Evolutionary conservation across 176 grass and related monocot species (phyloP).

Genomic region (Ensete glaucum): DNA sequence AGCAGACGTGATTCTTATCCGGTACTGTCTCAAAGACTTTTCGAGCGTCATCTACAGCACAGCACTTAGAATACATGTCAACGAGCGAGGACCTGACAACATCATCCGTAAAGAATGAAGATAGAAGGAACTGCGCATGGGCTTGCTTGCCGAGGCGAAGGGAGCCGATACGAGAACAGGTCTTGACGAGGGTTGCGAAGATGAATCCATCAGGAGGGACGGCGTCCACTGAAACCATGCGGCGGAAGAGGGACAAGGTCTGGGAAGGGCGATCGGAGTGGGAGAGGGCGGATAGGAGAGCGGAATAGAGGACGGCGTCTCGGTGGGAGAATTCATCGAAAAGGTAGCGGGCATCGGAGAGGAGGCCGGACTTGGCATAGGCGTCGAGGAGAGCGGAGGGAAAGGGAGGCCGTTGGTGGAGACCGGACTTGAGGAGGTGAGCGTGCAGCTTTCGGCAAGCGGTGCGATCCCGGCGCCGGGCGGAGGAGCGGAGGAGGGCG

Average conservation of each 20-base stretch:
- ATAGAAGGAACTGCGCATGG: slow-evolving; percentile 38
- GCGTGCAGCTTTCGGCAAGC: slow-evolving; percentile 35
- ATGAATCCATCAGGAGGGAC: slow-evolving; percentile 58
- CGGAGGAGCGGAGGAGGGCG: slow-evolving; percentile 29
- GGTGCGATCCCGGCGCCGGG: slow-evolving; percentile 7
- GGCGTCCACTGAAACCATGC: slow-evolving; percentile 40
- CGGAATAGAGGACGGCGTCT: slow-evolving; percentile 55
- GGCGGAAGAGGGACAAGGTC: slow-evolving; percentile 35
- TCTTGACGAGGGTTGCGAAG: slow-evolving; percentile 45
- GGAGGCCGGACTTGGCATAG: slow-evolving; percentile 40
- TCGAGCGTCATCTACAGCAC: slow-evolving; percentile 34
- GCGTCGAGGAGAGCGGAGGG: slow-evolving; percentile 36
- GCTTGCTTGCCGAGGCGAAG: slow-evolving; percentile 59
- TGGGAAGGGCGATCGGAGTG: slow-evolving; percentile 29
- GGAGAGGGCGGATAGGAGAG: slow-evolving; percentile 52
- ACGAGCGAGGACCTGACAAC: slow-evolving; percentile 66
- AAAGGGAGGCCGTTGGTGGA: slow-evolving; percentile 6
- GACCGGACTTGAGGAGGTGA: slow-evolving; percentile 45
- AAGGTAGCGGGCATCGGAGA: slow-evolving; percentile 31
- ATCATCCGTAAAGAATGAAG: slow-evolving; percentile 33
- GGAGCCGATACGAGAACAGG: slow-evolving; percentile 32
- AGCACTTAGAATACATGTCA: slow-evolving; percentile 85
- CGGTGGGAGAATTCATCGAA: slow-evolving; percentile 44
- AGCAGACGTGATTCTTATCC: slow-evolving; percentile 47
- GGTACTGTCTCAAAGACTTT: slow-evolving; percentile 62